Conservation (phyloP, 139 green algal genomes). For the Micromonas pusilla region DNA sequence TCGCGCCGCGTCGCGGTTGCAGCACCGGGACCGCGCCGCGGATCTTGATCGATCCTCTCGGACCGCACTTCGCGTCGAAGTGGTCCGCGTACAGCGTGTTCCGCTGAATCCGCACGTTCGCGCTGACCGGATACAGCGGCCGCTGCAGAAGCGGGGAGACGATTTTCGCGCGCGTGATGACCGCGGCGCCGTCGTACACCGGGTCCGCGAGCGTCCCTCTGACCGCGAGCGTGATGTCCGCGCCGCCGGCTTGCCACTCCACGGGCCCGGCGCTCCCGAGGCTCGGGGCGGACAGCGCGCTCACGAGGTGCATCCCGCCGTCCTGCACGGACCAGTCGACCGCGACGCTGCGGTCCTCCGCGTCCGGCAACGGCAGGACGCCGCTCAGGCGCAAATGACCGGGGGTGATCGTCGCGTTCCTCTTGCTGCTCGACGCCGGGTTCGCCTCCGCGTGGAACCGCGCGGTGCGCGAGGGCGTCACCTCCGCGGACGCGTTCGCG, state of each 20-base stretch:
- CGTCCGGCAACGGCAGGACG: constrained; percentile 5
- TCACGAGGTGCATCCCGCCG: constrained; percentile 71
- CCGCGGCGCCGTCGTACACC: constrained; percentile 38
- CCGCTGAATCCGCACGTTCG: constrained; percentile 44
- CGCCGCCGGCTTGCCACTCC: constrained; percentile 61
- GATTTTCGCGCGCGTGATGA: constrained; percentile 45
- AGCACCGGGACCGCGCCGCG: constrained; percentile 54
- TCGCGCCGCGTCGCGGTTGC: background rate
- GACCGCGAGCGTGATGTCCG: constrained; percentile 53
- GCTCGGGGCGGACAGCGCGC: constrained; percentile 51
- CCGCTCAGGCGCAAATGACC: background rate
- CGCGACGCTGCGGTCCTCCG: background rate
- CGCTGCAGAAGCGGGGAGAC: constrained; percentile 47
- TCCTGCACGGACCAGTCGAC: constrained; percentile 62
- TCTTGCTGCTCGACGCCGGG: background rate
- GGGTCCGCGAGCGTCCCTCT: constrained; percentile 41
- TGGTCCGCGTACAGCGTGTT: constrained; percentile 43
- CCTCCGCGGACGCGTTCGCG: constrained; percentile 16
- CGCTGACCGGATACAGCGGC: constrained; percentile 48
- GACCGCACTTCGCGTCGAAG: constrained; percentile 63
- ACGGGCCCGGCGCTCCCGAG: constrained; percentile 25
- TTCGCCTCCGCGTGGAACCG: constrained; percentile 11
- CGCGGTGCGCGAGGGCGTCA: background rate
- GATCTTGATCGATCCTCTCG: constrained; percentile 51
- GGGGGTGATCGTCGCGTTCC: background rate